Conservation (phyloP, 1,139 yeast genomes). For the Candida gigantensis region DNA sequence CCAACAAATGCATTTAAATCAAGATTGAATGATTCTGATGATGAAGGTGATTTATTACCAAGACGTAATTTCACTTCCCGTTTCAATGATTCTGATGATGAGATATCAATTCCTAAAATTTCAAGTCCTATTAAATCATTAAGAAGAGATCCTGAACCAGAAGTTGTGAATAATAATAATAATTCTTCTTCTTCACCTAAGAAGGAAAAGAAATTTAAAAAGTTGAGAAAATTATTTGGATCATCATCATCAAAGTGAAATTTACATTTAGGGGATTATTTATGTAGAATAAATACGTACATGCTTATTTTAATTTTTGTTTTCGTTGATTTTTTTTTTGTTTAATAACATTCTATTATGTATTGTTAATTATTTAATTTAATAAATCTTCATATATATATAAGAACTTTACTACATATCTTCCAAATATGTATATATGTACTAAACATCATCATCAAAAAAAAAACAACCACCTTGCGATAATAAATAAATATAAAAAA, state of each 20-base stretch:
- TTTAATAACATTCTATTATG: no score
- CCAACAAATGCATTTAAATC: constrained; percentile 8
- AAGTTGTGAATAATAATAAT: no score
- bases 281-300: no score
- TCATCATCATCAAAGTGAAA: constrained; percentile 8
- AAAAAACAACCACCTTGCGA: no score
- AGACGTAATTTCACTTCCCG: constrained; percentile 13
- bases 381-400: no score
- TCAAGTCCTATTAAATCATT: constrained; percentile 5
- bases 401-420: no score
- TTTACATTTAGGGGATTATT: neutral
- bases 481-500: no score
- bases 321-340: no score
- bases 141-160: constrained; percentile 7
- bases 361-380: no score
- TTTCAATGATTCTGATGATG: constrained; percentile 18
- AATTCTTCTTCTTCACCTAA: constrained; percentile 23
- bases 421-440: no score
- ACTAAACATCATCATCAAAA: no score
- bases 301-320: no score
- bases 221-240: constrained; percentile 63
- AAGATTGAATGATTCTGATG: constrained; percentile 15
- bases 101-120: constrained; percentile 8
- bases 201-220: constrained; percentile 53
- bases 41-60: constrained; percentile 9